Evolutionary conservation across 2,329 filamentous ascomycete species (phyloP).

Genomic region (Pseudonectria foliicola): DNA sequence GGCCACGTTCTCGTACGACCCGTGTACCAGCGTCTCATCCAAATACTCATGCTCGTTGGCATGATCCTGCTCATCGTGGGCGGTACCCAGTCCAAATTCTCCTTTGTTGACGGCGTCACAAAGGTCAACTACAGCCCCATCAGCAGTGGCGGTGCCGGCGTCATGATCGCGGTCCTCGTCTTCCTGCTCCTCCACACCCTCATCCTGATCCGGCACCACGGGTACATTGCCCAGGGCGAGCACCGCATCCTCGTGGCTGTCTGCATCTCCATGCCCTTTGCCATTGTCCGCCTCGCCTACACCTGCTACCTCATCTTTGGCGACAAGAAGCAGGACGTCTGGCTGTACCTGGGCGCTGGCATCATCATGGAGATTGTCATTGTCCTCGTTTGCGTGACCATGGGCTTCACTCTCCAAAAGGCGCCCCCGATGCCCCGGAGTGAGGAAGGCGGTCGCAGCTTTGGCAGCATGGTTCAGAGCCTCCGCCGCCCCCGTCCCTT

Average conservation of each 20-base stretch:
- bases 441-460: not conserved
- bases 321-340: conserved; percentile 18
- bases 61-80: conserved; percentile 28
- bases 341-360: conserved; percentile 25
- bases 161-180: conserved; percentile 32
- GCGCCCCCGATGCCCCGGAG: conserved; percentile 6
- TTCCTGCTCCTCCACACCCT: conserved; percentile 33
- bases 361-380: conserved; percentile 29
- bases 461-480: not conserved
- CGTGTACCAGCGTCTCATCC: conserved; percentile 28
- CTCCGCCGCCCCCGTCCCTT: too few relatives aligned
- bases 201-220: conserved; percentile 32
- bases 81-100: conserved; percentile 21
- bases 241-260: conserved; percentile 44
- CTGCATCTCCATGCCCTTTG: conserved; percentile 26
- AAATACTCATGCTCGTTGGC: conserved; percentile 35
- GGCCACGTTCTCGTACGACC: conserved; percentile 21
- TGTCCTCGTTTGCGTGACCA: conserved; percentile 21
- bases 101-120: conserved; percentile 12
- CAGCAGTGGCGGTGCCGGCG: conserved; percentile 20
- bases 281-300: conserved; percentile 26
- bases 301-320: conserved; percentile 23
- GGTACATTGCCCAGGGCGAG: conserved; percentile 41
- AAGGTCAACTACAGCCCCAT: conserved; percentile 21
- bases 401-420: conserved; percentile 25